Evolutionary conservation across 371 early-diverging fungal species (phyloP).

Genomic region (Lichtheimia ramosa): DNA sequence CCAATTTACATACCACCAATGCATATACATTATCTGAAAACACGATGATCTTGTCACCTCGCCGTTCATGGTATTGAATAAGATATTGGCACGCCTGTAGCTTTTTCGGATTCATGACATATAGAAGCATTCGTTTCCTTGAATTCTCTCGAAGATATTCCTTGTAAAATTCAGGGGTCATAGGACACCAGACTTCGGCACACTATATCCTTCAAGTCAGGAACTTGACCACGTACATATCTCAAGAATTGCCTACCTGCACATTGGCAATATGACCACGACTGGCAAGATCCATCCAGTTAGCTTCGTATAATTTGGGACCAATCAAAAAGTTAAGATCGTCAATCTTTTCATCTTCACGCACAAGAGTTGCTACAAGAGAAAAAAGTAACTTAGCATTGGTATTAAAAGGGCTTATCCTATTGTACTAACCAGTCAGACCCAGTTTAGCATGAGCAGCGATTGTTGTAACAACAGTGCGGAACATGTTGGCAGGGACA

Average conservation of each 20-base stretch:
- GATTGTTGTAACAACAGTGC: conserved; percentile 94
- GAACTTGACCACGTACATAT: not conserved
- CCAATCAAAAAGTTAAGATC: conserved; percentile 99
- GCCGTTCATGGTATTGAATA: conserved; percentile 92
- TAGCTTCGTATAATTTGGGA: conserved; percentile 99
- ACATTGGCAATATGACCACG: conserved; percentile 99
- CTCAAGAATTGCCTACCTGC: conserved; percentile 39
- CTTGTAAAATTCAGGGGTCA: conserved; percentile 98
- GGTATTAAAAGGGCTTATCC: not conserved
- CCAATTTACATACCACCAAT: conserved; percentile 62
- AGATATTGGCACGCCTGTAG: conserved; percentile 98
- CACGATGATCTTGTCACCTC: conserved; percentile 99
- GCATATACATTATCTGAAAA: conserved; percentile 99
- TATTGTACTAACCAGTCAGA: conserved; percentile 62
- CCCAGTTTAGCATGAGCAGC: conserved; percentile 98
- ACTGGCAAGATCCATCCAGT: conserved; percentile 99
- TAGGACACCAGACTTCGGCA: conserved; percentile 99
- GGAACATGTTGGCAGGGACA: conserved; percentile 99
- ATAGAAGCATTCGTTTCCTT: conserved; percentile 84
- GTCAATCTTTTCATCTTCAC: conserved; percentile 99
- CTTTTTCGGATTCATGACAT: conserved; percentile 99
- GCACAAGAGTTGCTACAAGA: conserved; percentile 90
- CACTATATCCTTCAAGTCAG: conserved; percentile 47
- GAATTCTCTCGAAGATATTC: conserved; percentile 86
- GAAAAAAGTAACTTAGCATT: not conserved